Evolutionary conservation across 73 alveolate species (phyloP), one percentile per base, ranked within the genome.

Genomic region (Loxodes magnus): DNA sequence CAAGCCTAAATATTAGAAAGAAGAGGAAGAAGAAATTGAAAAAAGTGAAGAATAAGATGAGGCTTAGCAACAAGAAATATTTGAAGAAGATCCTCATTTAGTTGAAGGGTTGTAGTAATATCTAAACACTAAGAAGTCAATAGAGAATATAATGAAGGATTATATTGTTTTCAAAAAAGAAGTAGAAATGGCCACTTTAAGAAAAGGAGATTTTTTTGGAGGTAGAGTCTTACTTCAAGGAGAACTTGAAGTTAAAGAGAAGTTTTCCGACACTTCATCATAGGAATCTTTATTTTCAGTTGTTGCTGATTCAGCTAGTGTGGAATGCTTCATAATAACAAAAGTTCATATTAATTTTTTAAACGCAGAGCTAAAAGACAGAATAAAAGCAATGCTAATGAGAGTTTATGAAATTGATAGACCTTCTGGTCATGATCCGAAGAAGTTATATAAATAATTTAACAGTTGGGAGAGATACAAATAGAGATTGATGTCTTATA

Each of bases 121-220:
- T 38, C 37, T 14, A 7, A 38, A 38, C 31, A 28, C 52, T 38
- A 38, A 38, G 19, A 10, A 5, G 5, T 38, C n/a, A 14, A 7
- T 38, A 14, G 31, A 22, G 6, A 38, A 38, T 14, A 14, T 14
- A 14, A 5, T 38, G 5, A 22, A 38, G 23, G 52, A 14, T 6
- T 14, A 12, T 7, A 12, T 7, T 0, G 27, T 46, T 19, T n/a
- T 10, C 10, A 46, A 46, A 25, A 41, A 46, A 10, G 27, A 41
- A 24, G 27, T 46, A 1, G 16, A 12, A 41, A 25, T 12, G 7
- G 7, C n/a, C n/a, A 12, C 51, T 2, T 2, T 46, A 10, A 46
- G 27, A 25, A 41, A 46, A 46, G 59, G 59, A 24, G 59, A 46
- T 19, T 46, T 10, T 46, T 46, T 46, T 46, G 59, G 59, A 46